Evolutionary conservation across 139 green algal species (phyloP), one percentile per base, ranked within the genome.

Genomic region (Haematococcus sp.): DNA sequence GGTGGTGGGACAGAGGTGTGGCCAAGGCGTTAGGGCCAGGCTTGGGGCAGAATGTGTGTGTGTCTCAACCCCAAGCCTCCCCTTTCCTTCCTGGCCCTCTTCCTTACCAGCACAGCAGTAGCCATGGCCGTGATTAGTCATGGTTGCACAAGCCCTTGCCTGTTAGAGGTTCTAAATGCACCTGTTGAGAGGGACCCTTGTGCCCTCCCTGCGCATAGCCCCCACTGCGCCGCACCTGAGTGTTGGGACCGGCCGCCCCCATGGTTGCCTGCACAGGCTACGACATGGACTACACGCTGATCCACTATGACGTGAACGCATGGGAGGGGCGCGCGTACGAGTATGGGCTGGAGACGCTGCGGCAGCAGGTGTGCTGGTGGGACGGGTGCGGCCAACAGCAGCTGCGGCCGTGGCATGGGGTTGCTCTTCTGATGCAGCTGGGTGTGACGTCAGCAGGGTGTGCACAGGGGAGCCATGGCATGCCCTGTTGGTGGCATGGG

Each of bases 311-410:
- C 67, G 94, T 98, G 19, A 87, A 97, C 30, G 87, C 83, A 0
- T 98, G 94, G 94, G 94, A 98, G 81, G 94, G 91, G 1, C 82
- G 85, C 16, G 95, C 94, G 2, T 98, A 95, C 75, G 60, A 91
- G 60, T 97, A 97, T 61, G 90, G 87, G 5, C 71, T 94, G 63
- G 83, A 91, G 67, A 87, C 86, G 25, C 76, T 96, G 63, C 66
- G 84, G 16, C 54, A 85, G 52, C 81, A 82, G 84, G 84, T 25
- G 76, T 89, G 59, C 92, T 49, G 7, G 11, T 91, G 0, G 86
- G n/a, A n/a, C n/a, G n/a, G n/a, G n/a, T n/a, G n/a, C n/a, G n/a
- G n/a, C n/a, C n/a, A n/a, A n/a, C n/a, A n/a, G n/a, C n/a, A n/a
- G n/a, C n/a, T n/a, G n/a, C n/a, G n/a, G n/a, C n/a, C n/a, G n/a